Conservation (phyloP, 352 stramenopile genomes). For the Stramenopiles sp. region DNA sequence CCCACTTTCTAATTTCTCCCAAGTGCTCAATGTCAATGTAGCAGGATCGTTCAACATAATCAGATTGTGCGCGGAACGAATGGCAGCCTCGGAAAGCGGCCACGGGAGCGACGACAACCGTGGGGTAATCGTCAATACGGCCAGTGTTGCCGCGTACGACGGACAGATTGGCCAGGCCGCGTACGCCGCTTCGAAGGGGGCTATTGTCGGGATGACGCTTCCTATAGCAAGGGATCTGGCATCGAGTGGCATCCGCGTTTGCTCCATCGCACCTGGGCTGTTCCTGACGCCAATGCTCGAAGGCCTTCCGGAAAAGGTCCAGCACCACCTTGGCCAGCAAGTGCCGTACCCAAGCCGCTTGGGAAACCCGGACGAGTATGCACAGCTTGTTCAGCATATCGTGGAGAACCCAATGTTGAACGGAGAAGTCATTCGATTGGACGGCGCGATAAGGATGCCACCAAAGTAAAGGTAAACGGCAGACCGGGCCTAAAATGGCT, state of each 20-base stretch:
- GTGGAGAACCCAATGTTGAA: slow-evolving; percentile 96
- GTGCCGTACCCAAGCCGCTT: slow-evolving; percentile 87
- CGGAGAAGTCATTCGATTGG: slow-evolving; percentile 87
- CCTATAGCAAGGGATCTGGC: slow-evolving; percentile 82
- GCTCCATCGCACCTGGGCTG: slow-evolving; percentile 83
- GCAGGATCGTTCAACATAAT: slow-evolving; percentile 92
- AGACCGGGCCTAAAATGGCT: too few relatives aligned
- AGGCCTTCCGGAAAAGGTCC: slow-evolving; percentile 77
- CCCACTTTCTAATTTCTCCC: slow-evolving; percentile 70
- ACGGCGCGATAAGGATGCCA: slow-evolving; percentile 86
- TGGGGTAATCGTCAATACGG: slow-evolving; percentile 95
- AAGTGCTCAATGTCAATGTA: slow-evolving; percentile 86
- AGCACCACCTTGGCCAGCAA: slow-evolving; percentile 64
- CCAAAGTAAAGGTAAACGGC: slow-evolving; percentile 57
- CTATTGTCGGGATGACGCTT: slow-evolving; percentile 87
- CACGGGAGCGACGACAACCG: slow-evolving; percentile 51
- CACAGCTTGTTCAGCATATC: slow-evolving; percentile 75
- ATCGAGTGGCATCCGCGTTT: slow-evolving; percentile 75
- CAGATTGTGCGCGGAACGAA: slow-evolving; percentile 74
- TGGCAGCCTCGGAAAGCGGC: slow-evolving; percentile 27
- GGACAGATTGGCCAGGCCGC: slow-evolving; percentile 87
- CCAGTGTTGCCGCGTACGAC: slow-evolving; percentile 87
- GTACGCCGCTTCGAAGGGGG: slow-evolving; percentile 87
- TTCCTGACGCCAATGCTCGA: slow-evolving; percentile 88
- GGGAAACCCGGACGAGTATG: slow-evolving; percentile 81